Base-by-base conservation (phyloP, 2,329 filamentous ascomycete genomes). In the Cladosporium sp. region DNA sequence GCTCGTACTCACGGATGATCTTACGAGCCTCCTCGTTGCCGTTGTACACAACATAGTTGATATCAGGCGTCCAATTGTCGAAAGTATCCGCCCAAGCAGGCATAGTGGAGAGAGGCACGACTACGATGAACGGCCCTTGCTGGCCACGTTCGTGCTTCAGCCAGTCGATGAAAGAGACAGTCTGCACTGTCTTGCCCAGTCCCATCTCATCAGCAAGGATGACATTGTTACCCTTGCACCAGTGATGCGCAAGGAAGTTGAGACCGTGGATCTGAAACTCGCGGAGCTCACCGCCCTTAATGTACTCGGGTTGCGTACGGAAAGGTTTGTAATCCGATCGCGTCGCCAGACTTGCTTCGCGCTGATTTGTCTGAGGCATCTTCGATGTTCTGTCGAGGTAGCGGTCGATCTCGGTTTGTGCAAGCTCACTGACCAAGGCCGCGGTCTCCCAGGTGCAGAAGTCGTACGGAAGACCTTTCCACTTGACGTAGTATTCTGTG, bases 161-260 rank as follows among this genome's bases (percentile, higher is more conserved):
- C 92, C 93, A 98, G 68, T 92, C 96, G 70, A 98, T 86, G 69
- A 97, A 97, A 0, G 92, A 85, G 28, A 98, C 91, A 0, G 92
- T 96, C 72, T 98, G 93, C 0, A 98, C 93, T 0, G 93, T 98
- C 74, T 98, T 98, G 28, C 93, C 93, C 11, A 98, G 79, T 63
- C 93, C 93, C 93, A 98, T 98, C 72, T 98, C 93, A 67, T 98
- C 93, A 45, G 93, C 93, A 49, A 98, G 80, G 62, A 98, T 96
- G 65, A 97, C 93, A 63, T 97, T 98, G 69, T 93, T 93, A 52
- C 84, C 85, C 64, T 87, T 85, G 49, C 87, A 89, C 95, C 95
- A 98, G 71, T 97, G 95, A 71, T 95, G 89, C 43, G 89, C 89
- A 57, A 98, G 77, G 70, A 96, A 98, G 73, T 97, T 97, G 56